These are phyloP conservation scores for Pythium dissimile DNA, from an alignment of 352 stramenopile genomes.

Conservation along the genomic window DNA sequence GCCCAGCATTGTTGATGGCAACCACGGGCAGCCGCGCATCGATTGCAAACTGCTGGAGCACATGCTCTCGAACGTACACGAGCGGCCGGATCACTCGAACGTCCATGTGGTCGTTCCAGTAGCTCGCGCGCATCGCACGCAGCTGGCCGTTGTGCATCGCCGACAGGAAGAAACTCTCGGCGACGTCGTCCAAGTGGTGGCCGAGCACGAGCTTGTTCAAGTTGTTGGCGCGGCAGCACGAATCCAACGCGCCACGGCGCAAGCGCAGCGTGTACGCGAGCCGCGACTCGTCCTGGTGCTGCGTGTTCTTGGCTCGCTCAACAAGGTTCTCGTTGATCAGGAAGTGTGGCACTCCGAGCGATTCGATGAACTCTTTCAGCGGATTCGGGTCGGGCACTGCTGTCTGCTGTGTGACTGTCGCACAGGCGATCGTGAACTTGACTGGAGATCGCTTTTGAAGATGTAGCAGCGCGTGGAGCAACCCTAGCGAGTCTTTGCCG, in stretches of 20 bases:
- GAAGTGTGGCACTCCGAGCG: conserved; percentile 90
- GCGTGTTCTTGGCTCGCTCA: conserved; percentile 51
- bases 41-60: conserved; percentile 65
- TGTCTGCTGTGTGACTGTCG: conserved; percentile 94
- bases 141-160: conserved; percentile 59
- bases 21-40: conserved; percentile 91
- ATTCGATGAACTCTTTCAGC: conserved; percentile 92
- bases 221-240: conserved; percentile 27
- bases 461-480: conserved; percentile 92
- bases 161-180: conserved; percentile 96
- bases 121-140: conserved; percentile 95
- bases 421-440: conserved; percentile 91
- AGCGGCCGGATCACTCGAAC: conserved; percentile 93
- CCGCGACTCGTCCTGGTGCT: conserved; percentile 75
- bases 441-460: conserved; percentile 87
- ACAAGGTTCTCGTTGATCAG: conserved; percentile 89
- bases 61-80: conserved; percentile 90
- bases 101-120: conserved; percentile 91
- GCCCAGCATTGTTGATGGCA: conserved; percentile 97
- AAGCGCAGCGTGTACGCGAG: conserved; percentile 93
- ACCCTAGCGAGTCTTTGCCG: conserved; percentile 93
- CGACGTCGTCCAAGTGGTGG: conserved; percentile 96
- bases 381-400: conserved; percentile 92
- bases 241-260: conserved; percentile 78
- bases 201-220: conserved; percentile 41